A percentile compares a stretch with the other conserved stretches of the same genome.
Conservation (phyloP, 2,329 filamentous ascomycete species). For the Aspergillus sp. region DNA sequence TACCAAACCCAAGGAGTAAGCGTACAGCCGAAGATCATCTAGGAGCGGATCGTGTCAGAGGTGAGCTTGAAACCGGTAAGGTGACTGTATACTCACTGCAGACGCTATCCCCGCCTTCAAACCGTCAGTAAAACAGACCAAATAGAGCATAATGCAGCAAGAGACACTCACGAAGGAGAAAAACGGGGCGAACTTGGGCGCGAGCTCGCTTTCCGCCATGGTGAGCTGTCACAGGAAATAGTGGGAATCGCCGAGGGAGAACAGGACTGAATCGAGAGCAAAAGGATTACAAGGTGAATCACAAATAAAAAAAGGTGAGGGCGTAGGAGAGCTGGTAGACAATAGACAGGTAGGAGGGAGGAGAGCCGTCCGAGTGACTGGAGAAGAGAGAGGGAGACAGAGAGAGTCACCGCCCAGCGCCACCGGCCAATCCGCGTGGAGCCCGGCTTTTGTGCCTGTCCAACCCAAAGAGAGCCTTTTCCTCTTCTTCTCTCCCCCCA, state of each 20-base stretch:
- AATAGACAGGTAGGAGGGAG: not conserved
- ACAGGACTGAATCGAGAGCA: not conserved
- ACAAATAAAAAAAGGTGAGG: not conserved
- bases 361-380: not conserved
- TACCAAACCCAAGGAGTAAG: constrained; percentile 13
- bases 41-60: constrained; percentile 17
- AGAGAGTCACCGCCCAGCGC: no score
- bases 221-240: constrained; percentile 10
- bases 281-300: not conserved
- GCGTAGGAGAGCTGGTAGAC: not conserved
- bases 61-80: constrained; percentile 2
- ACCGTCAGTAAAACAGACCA: constrained; percentile 15
- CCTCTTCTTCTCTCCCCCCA: constrained; percentile 4
- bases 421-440: constrained; percentile 3
- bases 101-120: constrained; percentile 40
- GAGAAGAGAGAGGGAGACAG: no score
- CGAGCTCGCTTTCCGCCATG: constrained; percentile 41
- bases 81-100: constrained; percentile 32
- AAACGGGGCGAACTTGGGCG: constrained; percentile 58
- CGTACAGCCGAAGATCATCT: constrained; percentile 47
- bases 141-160: constrained; percentile 3
- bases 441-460: constrained; percentile 6
- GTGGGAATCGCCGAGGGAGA: not conserved
- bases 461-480: constrained; percentile 5
- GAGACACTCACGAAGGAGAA: constrained; percentile 52